Base-by-base conservation (phyloP, 2,329 filamentous ascomycete species). In the Diaporthe sp. region DNA sequence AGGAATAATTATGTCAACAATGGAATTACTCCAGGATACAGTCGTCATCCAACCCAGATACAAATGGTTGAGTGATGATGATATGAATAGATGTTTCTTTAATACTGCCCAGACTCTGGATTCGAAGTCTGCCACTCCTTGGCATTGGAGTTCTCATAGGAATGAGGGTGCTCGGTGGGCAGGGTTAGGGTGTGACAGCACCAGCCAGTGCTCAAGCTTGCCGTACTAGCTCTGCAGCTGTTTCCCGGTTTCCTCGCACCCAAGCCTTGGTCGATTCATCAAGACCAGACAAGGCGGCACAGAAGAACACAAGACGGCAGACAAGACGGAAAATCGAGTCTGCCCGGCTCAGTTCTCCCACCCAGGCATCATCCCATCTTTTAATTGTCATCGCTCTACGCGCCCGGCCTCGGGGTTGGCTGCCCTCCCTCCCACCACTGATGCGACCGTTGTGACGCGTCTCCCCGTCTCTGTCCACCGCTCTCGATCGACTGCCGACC, bases 381-480 rank as follows among this genome's bases (percentile, higher is more conserved):
- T 25, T 39, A 39, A 53, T 53, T 68, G 65, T 53, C 47, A 53
- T 53, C 31, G 10, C 31, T 68, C 31, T 68, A 51, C 42, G 55
- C 25, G 57, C 70, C 42, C 9, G 39, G 13, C 31, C 22, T 37
- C 31, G 44, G 39, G 17, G 65, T 53, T 39, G 47, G 65, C n/a
- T 68, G 47, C 65, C 65, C 47, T 68, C 65, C 65, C 55, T 63
- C 31, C 10, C 58, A 25, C 31, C 13, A 53, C 20, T 31, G 57
- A 53, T 61, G 71, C 71, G 55, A 49, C 70, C 22, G 7, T n/a
- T 53, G 42, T 72, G 55, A 72, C 70, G 55, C 70, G 70, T 72
- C 70, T 49, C 55, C n/a, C 6, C n/a, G 28, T 67, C 13, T n/a
- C 15, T 20, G 28, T 20, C n/a, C 65, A 68, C 47, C 65, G 47